phyloP scores from a whole-genome alignment of 2,329 filamentous ascomycete genomes.

The Penicillium janthinellum region DNA sequence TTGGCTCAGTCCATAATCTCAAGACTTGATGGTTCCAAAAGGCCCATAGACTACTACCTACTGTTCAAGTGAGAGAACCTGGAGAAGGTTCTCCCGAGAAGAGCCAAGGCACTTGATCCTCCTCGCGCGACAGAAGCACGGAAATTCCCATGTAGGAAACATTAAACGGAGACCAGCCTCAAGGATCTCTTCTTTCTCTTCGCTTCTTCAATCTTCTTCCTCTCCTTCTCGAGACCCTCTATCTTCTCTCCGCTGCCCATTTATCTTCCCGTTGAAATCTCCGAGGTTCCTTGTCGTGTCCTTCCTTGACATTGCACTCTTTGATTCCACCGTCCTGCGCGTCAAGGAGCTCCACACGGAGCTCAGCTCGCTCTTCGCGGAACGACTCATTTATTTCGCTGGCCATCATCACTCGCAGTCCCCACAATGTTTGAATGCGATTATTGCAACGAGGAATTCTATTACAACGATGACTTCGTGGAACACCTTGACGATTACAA shows the following conservation, averaged over 20 bases:
- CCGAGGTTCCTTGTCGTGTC: neutral
- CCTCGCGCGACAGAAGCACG: neutral
- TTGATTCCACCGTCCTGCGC: neutral
- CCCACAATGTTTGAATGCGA: neutral
- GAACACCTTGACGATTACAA: slow-evolving; percentile 26
- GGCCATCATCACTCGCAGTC: neutral
- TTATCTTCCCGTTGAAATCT: neutral
- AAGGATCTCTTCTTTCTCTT: neutral
- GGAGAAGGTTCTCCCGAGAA: too few relatives aligned
- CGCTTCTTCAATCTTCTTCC: neutral
- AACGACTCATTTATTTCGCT: neutral
- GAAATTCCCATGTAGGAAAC: neutral
- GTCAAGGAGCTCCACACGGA: neutral
- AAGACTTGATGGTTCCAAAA: too few relatives aligned
- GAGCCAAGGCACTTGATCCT: too few relatives aligned
- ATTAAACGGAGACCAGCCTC: neutral
- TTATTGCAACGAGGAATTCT: neutral
- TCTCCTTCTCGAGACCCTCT: neutral
- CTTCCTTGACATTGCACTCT: neutral
- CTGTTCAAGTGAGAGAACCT: neutral
- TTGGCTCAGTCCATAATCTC: too few relatives aligned
- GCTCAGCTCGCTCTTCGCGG: neutral
- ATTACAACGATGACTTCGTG: neutral
- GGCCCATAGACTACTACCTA: too few relatives aligned
- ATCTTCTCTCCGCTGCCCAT: neutral